Evolutionary conservation across 2,329 filamentous ascomycete genomes (phyloP).

Genomic region (Passalora sequoiae): DNA sequence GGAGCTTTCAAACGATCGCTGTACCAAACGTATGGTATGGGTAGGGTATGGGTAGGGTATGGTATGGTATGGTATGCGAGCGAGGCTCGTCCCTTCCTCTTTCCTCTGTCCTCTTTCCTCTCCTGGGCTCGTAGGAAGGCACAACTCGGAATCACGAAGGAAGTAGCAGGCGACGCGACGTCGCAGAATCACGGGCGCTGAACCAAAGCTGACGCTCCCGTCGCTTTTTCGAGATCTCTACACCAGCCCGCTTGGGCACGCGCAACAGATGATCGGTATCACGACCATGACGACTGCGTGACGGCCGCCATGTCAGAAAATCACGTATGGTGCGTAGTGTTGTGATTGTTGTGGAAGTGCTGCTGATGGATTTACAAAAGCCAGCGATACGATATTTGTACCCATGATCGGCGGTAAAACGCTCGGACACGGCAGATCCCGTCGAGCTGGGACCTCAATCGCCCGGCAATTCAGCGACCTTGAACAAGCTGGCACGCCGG

Average conservation of each 20-base stretch:
- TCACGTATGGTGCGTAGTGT: constrained; percentile 4
- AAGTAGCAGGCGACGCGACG: constrained; percentile 2
- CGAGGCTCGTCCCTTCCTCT: no score
- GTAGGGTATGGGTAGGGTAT: no score
- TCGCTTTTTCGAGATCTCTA: constrained; percentile 1
- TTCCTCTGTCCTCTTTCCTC: background rate
- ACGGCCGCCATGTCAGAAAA: constrained; percentile 4
- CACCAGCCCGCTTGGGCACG: constrained; percentile 1
- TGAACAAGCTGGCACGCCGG: no score
- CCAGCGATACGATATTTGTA: background rate
- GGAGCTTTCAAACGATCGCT: no score
- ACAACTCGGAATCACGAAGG: constrained; percentile 3
- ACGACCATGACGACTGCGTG: background rate
- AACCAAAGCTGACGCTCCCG: background rate
- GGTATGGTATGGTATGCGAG: no score
- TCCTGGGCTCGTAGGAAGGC: no score
- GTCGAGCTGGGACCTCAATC: no score
- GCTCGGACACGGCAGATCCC: no score
- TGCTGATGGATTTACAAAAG: background rate
- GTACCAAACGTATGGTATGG: no score
- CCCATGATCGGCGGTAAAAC: no score
- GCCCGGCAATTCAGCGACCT: no score
- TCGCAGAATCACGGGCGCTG: background rate
- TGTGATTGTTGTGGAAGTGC: background rate
- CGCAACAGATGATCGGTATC: background rate